Conservation (phyloP, 1,284 basidiomycete species). For the Malassezia sympodialis region DNA sequence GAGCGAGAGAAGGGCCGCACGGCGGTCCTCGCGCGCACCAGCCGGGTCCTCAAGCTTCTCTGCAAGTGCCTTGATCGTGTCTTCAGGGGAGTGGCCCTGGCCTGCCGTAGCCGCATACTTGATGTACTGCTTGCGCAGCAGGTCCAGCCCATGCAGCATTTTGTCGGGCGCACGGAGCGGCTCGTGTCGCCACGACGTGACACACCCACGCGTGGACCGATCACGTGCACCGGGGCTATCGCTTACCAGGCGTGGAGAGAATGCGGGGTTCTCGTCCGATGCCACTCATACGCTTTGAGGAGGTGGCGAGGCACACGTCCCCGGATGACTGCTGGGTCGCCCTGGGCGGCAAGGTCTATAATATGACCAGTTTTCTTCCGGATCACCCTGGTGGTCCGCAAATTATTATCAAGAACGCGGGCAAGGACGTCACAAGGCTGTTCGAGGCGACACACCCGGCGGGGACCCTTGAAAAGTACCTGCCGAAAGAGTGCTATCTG, state of each 20-base stretch:
- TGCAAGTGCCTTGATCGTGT: slow-evolving; percentile 75
- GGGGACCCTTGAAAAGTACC: slow-evolving; percentile 43
- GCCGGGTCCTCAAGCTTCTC: slow-evolving; percentile 58
- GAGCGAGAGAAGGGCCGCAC: slow-evolving; percentile 78
- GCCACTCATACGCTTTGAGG: slow-evolving; percentile 24
- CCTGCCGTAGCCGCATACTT: slow-evolving; percentile 37
- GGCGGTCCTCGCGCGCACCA: slow-evolving; percentile 58
- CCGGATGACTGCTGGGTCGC: slow-evolving; percentile 58
- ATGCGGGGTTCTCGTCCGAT: neutral
- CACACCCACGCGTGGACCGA: neutral
- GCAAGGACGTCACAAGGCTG: slow-evolving; percentile 57
- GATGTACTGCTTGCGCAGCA: slow-evolving; percentile 41
- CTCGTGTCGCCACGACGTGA: neutral
- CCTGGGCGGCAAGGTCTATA: slow-evolving; percentile 51
- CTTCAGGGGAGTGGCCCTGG: slow-evolving; percentile 61
- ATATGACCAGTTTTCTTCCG: slow-evolving; percentile 68
- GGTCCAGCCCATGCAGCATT: slow-evolving; percentile 46
- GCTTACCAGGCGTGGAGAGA: neutral
- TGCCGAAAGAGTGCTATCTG: slow-evolving; percentile 37
- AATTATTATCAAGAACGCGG: slow-evolving; percentile 68
- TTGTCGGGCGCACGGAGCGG: slow-evolving; percentile 6
- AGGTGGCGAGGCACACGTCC: slow-evolving; percentile 49
- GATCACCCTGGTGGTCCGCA: slow-evolving; percentile 69
- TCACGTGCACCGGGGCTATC: neutral
- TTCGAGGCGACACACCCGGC: slow-evolving; percentile 46